Conservation (phyloP, 2,329 filamentous ascomycete genomes). For the Penicillium vulpinum region DNA sequence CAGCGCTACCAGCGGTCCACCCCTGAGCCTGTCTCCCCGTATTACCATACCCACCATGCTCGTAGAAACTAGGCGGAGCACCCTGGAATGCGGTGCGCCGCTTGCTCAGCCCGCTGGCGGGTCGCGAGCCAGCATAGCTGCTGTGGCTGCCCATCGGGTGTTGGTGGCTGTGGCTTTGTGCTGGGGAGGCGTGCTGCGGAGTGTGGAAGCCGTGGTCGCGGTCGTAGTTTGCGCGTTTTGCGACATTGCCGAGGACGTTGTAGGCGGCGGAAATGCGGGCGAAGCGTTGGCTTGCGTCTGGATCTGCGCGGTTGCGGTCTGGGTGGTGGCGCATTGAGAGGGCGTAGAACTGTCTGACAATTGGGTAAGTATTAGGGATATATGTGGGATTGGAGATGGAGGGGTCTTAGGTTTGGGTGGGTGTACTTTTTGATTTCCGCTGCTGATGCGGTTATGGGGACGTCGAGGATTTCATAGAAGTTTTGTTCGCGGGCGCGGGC, state of each 20-base stretch:
- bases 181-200: conserved; percentile 30
- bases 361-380: neutral
- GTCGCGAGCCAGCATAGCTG: conserved; percentile 60
- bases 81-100: conserved; percentile 75
- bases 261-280: conserved; percentile 84
- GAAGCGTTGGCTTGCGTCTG: conserved; percentile 71
- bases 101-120: conserved; percentile 76
- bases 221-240: conserved; percentile 80
- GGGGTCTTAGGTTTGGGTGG: conserved; percentile 1
- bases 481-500: conserved; percentile 47
- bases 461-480: conserved; percentile 79
- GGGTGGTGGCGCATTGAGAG: conserved; percentile 93
- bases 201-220: conserved; percentile 50
- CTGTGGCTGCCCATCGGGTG: conserved; percentile 57
- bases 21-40: conserved; percentile 58
- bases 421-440: conserved; percentile 79
- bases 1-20: conserved; percentile 34
- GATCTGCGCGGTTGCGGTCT: conserved; percentile 80
- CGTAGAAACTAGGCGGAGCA: conserved; percentile 86
- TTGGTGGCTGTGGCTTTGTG: conserved; percentile 18
- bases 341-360: conserved; percentile 70
- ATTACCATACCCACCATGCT: conserved; percentile 73
- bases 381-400: neutral
- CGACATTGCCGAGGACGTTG: conserved; percentile 67
- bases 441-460: conserved; percentile 68